Conservation (phyloP, 2,329 filamentous ascomycete species). For the Cadophora sp. region DNA sequence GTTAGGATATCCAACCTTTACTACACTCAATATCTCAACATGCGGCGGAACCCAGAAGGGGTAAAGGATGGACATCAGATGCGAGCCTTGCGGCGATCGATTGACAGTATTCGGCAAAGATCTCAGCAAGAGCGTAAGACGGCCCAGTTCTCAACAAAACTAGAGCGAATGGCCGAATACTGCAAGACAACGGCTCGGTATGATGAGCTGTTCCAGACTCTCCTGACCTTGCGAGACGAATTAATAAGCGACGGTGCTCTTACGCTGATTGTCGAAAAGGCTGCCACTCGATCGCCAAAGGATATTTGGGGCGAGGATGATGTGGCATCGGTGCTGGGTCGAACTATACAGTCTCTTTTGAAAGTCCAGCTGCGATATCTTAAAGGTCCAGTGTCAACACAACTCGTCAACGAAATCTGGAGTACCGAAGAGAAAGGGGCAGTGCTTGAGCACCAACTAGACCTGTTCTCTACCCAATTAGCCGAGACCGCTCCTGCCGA, state of each 20-base stretch:
- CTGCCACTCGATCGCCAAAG: constrained; percentile 57
- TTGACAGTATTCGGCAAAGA: constrained; percentile 65
- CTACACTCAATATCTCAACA: constrained; percentile 64
- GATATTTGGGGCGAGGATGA: constrained; percentile 60
- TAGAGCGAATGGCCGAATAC: constrained; percentile 70
- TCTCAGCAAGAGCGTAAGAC: constrained; percentile 61
- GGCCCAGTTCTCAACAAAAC: constrained; percentile 66
- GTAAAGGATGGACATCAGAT: constrained; percentile 54
- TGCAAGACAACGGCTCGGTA: constrained; percentile 59
- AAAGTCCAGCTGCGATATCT: constrained; percentile 65
- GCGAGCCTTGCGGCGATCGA: constrained; percentile 66
- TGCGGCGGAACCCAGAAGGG: constrained; percentile 53
- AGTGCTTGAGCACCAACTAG: constrained; percentile 65
- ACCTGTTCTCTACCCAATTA: constrained; percentile 46
- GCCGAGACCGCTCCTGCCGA: constrained; percentile 23
- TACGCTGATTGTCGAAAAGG: constrained; percentile 55
- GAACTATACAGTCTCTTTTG: constrained; percentile 64
- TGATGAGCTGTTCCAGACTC: constrained; percentile 63
- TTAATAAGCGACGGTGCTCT: constrained; percentile 66
- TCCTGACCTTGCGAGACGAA: constrained; percentile 66
- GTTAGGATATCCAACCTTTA: constrained; percentile 76
- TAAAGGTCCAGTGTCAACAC: constrained; percentile 58
- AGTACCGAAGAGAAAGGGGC: constrained; percentile 60
- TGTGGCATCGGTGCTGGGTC: constrained; percentile 59
- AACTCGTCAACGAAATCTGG: constrained; percentile 37